A percentile compares a stretch with the other conserved stretches of the same genome.
Conservation (phyloP, 495 filamentous ascomycete genomes). For the Schizothecium vesticola region DNA sequence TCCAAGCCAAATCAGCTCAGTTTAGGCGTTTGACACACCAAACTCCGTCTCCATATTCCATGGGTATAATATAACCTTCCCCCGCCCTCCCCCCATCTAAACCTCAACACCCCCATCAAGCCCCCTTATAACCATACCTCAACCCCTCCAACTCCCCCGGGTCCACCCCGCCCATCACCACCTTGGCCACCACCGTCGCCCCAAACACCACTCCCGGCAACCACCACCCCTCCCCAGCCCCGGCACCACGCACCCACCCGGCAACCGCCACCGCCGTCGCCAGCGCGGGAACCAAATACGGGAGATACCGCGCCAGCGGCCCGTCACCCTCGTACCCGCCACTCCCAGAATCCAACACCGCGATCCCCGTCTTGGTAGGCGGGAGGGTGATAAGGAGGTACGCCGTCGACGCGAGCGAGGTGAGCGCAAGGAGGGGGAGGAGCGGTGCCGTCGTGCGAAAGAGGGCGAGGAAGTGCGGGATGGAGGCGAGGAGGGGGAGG, state of each 20-base stretch:
- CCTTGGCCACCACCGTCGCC: constrained; percentile 45
- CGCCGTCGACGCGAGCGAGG: constrained; percentile 55
- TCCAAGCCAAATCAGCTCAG: not conserved
- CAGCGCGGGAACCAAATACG: constrained; percentile 44
- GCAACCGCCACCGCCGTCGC: constrained; percentile 33
- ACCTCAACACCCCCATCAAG: constrained; percentile 29
- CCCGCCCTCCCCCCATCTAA: not conserved
- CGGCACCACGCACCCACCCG: constrained; percentile 23
- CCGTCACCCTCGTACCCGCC: constrained; percentile 8
- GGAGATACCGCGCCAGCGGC: constrained; percentile 42
- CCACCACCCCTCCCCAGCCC: constrained; percentile 21
- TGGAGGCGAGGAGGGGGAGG: constrained; percentile 47
- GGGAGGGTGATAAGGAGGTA: constrained; percentile 43
- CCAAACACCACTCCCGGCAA: constrained; percentile 43
- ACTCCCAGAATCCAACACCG: not conserved
- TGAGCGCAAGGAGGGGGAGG: constrained; percentile 51
- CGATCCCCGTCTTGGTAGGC: constrained; percentile 34
- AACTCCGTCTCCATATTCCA: not conserved
- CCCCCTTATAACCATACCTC: constrained; percentile 57
- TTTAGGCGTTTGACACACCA: not conserved
- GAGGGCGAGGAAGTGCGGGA: constrained; percentile 51
- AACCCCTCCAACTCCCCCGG: constrained; percentile 49
- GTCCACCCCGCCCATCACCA: constrained; percentile 51
- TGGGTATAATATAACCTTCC: not conserved
- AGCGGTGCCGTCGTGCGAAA: constrained; percentile 27